These are phyloP conservation scores for Colletotrichum cordylinicola DNA, from an alignment of 2,329 filamentous ascomycete species.

Conservation along the genomic window DNA sequence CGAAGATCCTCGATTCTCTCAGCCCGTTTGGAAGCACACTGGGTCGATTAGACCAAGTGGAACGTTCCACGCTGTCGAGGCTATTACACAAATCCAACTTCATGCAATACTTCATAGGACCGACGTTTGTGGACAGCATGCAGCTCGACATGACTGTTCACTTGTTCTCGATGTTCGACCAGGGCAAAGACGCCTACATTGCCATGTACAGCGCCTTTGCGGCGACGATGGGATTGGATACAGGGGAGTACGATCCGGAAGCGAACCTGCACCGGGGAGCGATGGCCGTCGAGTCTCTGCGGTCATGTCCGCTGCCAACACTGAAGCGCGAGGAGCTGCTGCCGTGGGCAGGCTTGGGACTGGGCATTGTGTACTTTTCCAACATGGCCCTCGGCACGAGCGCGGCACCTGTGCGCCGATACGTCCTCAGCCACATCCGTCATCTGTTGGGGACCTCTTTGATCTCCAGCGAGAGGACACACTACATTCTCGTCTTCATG, in stretches of 20 bases:
- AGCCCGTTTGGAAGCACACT: constrained; percentile 10
- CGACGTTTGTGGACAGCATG: constrained; percentile 19
- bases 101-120: constrained; percentile 15
- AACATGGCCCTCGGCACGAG: constrained; percentile 20
- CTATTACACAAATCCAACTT: constrained; percentile 18
- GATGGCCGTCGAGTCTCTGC: constrained; percentile 13
- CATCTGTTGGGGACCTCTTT: constrained; percentile 6
- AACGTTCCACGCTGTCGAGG: neutral
- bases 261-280: constrained; percentile 15
- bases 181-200: constrained; percentile 19
- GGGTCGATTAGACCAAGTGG: neutral
- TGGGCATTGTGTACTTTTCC: constrained; percentile 17
- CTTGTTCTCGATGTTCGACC: constrained; percentile 17
- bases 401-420: constrained; percentile 13
- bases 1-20: constrained; percentile 15
- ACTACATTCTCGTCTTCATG: constrained; percentile 24
- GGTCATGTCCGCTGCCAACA: constrained; percentile 9
- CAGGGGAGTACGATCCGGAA: constrained; percentile 12
- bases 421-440: constrained; percentile 17
- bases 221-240: constrained; percentile 6
- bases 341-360: constrained; percentile 9
- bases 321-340: constrained; percentile 9
- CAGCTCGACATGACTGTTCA: constrained; percentile 19
- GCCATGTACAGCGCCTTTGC: constrained; percentile 19
- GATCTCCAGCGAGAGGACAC: constrained; percentile 9